phyloP scores from a whole-genome alignment of 805 yeast species.

The Cyberlindnera xylosilytica region DNA sequence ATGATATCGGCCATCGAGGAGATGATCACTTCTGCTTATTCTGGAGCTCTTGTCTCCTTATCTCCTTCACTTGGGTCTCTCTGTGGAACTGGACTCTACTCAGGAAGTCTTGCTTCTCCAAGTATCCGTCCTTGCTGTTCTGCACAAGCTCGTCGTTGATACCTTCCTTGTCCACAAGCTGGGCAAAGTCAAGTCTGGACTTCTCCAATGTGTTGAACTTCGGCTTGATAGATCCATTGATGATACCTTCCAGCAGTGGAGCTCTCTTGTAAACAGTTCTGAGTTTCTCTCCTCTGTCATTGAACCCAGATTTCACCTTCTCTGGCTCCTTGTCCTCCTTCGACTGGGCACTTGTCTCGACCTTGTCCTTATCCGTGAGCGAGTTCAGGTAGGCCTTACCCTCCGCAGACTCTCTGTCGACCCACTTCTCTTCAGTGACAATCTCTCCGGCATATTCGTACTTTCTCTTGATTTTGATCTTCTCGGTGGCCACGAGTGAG shows the following conservation, averaged over 20 bases:
- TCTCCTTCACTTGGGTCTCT: constrained; percentile 37
- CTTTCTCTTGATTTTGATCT: constrained; percentile 67
- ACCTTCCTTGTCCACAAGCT: constrained; percentile 83
- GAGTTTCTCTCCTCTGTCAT: constrained; percentile 34
- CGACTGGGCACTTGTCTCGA: constrained; percentile 11
- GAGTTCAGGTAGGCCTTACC: constrained; percentile 77
- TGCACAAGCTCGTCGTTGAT: constrained; percentile 76
- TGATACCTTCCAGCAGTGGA: constrained; percentile 72
- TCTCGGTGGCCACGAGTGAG: constrained; percentile 32
- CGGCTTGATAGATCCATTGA: constrained; percentile 63
- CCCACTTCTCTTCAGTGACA: constrained; percentile 73
- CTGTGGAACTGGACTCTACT: constrained; percentile 57
- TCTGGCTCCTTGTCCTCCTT: constrained; percentile 9
- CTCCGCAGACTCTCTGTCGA: constrained; percentile 75
- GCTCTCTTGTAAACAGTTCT: constrained; percentile 67
- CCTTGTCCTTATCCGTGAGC: constrained; percentile 34
- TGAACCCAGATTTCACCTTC: constrained; percentile 15
- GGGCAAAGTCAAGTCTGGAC: constrained; percentile 91
- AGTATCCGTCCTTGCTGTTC: constrained; percentile 85
- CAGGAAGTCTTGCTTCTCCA: constrained; percentile 89
- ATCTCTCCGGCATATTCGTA: constrained; percentile 90
- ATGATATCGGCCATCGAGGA: no score
- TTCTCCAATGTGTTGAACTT: constrained; percentile 91
- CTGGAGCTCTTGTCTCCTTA: constrained; percentile 33
- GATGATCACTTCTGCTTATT: constrained; percentile 18